A percentile compares a stretch with the other conserved stretches of the same genome.
Conservation (phyloP, 2,329 filamentous ascomycete species). For the Fusarium liriodendri region DNA sequence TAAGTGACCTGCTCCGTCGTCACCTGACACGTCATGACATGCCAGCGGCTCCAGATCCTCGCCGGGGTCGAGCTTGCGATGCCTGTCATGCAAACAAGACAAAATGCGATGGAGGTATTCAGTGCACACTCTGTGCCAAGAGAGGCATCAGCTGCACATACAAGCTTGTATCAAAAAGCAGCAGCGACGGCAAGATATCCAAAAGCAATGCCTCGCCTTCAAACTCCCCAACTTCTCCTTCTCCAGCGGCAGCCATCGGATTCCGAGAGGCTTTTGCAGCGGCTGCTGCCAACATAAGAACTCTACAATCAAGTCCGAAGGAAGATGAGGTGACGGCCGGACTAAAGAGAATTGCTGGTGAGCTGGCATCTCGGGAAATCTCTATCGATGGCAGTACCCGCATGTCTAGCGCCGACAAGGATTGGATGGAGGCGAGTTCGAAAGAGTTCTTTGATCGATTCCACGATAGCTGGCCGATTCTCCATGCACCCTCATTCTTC, state of each 20-base stretch:
- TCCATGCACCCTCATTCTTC: slow-evolving; percentile 52
- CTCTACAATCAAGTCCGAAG: background rate
- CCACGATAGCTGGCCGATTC: slow-evolving; percentile 55
- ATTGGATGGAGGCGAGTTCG: slow-evolving; percentile 30
- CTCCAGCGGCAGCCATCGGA: background rate
- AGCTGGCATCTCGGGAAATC: slow-evolving; percentile 9
- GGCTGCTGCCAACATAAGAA: background rate
- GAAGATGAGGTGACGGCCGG: slow-evolving; percentile 20
- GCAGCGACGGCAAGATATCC: slow-evolving; percentile 13
- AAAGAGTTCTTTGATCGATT: slow-evolving; percentile 53
- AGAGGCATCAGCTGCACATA: slow-evolving; percentile 53
- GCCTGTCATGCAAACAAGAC: slow-evolving; percentile 59
- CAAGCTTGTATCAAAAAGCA: slow-evolving; percentile 34
- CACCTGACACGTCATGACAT: slow-evolving; percentile 51
- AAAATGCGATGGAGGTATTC: slow-evolving; percentile 55
- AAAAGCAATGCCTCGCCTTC: background rate
- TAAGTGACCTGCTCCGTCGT: slow-evolving; percentile 53
- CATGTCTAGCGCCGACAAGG: slow-evolving; percentile 14
- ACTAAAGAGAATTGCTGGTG: slow-evolving; percentile 14
- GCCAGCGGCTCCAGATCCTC: slow-evolving; percentile 44
- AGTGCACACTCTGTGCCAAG: slow-evolving; percentile 54
- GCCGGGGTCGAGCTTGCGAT: slow-evolving; percentile 55
- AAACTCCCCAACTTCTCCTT: background rate
- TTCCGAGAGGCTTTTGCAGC: background rate
- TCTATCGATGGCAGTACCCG: slow-evolving; percentile 18